phyloP scores from a whole-genome alignment of 1,139 yeast species.

The Taphrina flavorubra region DNA sequence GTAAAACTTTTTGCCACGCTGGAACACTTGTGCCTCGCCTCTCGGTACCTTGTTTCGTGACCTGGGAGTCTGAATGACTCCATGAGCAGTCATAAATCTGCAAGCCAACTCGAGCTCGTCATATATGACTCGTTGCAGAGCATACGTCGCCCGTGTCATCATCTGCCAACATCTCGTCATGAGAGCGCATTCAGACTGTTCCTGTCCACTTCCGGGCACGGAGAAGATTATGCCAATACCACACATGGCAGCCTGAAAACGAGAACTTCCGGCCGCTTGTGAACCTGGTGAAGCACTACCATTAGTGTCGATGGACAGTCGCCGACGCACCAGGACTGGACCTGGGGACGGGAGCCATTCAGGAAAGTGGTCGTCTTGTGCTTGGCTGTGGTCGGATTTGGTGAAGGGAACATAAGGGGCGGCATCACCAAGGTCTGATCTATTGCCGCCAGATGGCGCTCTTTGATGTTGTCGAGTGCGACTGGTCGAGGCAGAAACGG shows the following conservation, averaged over 20 bases:
- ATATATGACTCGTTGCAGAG: slow-evolving; percentile 28
- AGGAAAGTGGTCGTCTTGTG: slow-evolving; percentile 20
- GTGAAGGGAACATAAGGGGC: slow-evolving; percentile 22
- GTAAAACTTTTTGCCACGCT: slow-evolving; percentile 27
- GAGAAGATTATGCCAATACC: slow-evolving; percentile 32
- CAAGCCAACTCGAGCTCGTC: slow-evolving; percentile 23
- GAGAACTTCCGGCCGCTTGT: slow-evolving; percentile 5
- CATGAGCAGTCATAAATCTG: slow-evolving; percentile 19
- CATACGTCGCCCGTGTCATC: slow-evolving; percentile 39
- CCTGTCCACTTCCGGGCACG: slow-evolving; percentile 37
- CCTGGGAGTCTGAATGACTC: slow-evolving; percentile 22
- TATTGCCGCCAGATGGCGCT: slow-evolving; percentile 14
- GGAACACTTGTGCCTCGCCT: slow-evolving; percentile 26
- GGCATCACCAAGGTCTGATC: slow-evolving; percentile 10
- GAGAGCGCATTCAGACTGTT: slow-evolving; percentile 25
- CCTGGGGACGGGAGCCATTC: slow-evolving; percentile 40
- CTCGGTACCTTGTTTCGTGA: slow-evolving; percentile 9
- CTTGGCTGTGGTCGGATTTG: neutral
- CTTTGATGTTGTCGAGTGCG: slow-evolving; percentile 12
- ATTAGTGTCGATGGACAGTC: slow-evolving; percentile 30
- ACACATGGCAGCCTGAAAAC: slow-evolving; percentile 36
- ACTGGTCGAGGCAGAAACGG: neutral
- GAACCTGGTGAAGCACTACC: slow-evolving; percentile 36
- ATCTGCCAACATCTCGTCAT: slow-evolving; percentile 36
- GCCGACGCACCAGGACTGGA: slow-evolving; percentile 29